phyloP scores from a whole-genome alignment of 345 rosid genomes.

The Aethionema arabicum region DNA sequence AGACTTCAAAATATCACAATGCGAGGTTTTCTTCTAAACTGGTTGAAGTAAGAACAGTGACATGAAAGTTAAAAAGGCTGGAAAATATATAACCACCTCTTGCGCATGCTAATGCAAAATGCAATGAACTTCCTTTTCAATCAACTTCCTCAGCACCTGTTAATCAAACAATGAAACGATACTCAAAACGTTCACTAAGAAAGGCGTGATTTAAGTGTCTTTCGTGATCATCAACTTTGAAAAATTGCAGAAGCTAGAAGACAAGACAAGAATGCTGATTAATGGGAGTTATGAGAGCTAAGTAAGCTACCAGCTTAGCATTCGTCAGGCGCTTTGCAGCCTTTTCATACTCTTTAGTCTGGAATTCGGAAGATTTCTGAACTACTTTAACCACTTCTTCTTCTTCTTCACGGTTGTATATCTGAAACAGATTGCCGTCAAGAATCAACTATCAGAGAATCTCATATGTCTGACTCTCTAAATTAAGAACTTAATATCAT shows the following conservation, averaged over 20 bases:
- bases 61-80: slow-evolving; percentile 3
- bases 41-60: no score
- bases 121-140: no score
- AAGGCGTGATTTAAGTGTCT: background rate
- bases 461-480: background rate
- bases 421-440: slow-evolving; percentile 41
- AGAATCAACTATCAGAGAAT: background rate
- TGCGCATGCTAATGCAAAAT: no score
- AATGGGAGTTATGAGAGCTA: background rate
- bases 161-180: background rate
- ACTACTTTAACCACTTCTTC: slow-evolving; percentile 76
- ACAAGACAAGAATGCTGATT: background rate
- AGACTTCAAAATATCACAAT: background rate
- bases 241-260: slow-evolving; percentile 1
- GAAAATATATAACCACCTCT: slow-evolving; percentile 45
- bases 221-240: background rate
- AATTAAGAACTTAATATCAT: slow-evolving; percentile 2
- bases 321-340: slow-evolving; percentile 75
- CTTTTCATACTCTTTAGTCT: slow-evolving; percentile 60
- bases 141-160: no score
- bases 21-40: no score
- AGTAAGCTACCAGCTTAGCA: slow-evolving; percentile 53
- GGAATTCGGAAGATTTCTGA: slow-evolving; percentile 46
- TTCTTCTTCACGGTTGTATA: slow-evolving; percentile 66
- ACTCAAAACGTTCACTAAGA: background rate